Base-by-base conservation (phyloP, 163 green algal species). In the Volvox carteri region DNA sequence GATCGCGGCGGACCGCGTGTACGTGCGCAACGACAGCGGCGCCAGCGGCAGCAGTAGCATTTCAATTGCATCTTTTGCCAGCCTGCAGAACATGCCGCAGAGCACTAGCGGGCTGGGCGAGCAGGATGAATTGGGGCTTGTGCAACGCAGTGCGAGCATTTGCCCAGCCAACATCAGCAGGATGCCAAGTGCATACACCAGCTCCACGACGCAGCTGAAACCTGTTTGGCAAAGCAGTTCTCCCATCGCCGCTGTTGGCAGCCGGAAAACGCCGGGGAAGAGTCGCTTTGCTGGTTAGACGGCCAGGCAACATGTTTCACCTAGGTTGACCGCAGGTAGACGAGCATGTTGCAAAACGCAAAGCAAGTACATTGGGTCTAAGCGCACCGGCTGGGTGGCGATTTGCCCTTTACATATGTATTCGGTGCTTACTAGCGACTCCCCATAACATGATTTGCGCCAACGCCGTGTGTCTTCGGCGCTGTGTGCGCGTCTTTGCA, bases 1-100 rank as follows among this genome's bases (percentile, higher is more conserved):
- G 33, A 65, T 79, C 16, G 65, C 67, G 1, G 12, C 8, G 5
- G 81, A 87, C 18, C 83, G 83, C 16, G 3, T 42, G 6, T 88
- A 83, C 50, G 37, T 88, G n/a, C 83, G 83, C 35, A 88, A 88
- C 52, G 83, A 88, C 48, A 88, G 83, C 67, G 68, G 68, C 1
- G 83, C 83, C 5, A 88, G 83, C 37, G 83, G 67, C 37, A 88
- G 83, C 50, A 88, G 83, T 50, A 44, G 68, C 68, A 46, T 88
- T 12, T 75, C 48, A 11, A 46, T 88, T 12, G 83, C 83, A 23
- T 83, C 68, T 0, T 88, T 88, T n/a, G 83, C 83, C 2, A 88
- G 83, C 68, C 68, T 88, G 68, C 83, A 88, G 68, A 74, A 88
- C 35, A 62, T 74, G 68, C 68, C 68, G 5, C 83, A 50, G 12